Base-by-base conservation (phyloP, 306 rosid genomes). In the Acmispon strigosus region DNA sequence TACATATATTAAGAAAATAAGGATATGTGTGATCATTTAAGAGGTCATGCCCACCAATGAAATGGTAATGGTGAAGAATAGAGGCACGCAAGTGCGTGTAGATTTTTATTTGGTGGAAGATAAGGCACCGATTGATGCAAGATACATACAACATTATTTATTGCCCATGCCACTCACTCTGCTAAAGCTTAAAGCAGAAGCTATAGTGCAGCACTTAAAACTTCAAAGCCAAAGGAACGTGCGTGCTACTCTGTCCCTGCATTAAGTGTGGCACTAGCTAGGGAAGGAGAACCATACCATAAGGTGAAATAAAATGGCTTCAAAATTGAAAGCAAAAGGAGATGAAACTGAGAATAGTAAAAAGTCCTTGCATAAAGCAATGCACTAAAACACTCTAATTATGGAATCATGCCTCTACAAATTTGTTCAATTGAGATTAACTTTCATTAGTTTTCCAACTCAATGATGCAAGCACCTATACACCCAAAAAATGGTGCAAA, bases 91-190 rank as follows among this genome's bases (percentile, higher is more conserved):
- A 49, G 27, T 49, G 2, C 9, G 22, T 9, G 2, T 41, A n/a
- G 13, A 60, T 32, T 42, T 76, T 77, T 62, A 62, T 32, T 64
- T 47, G 48, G 77, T 55, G 63, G 55, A 62, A 49, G 69, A 65
- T 57, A 65, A 78, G 75, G 27, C 78, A 42, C 66, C 13, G 13
- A 50, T 39, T 50, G 55, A 48, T 71, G 76, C 63, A 76, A 61
- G 43, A 43, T 66, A 34, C 53, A 10, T 22, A 8, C 34, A 27
- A 0, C 53, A 57, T 68, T 19, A 2, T 18, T 4, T 17, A 49
- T 51, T 52, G 71, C 17, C 57, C 50, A 58, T 56, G 11, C 75
- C 78, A 78, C 70, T 57, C 51, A n/a, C n/a, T 57, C 22, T 57
- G 6, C 69, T 78, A 65, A 8, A 49, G 36, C 67, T 48, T 65